Percentiles rank a stretch among this genome's conserved stretches.
Conservation (phyloP, 352 stramenopile genomes). For the Aphanomyces astaci region DNA sequence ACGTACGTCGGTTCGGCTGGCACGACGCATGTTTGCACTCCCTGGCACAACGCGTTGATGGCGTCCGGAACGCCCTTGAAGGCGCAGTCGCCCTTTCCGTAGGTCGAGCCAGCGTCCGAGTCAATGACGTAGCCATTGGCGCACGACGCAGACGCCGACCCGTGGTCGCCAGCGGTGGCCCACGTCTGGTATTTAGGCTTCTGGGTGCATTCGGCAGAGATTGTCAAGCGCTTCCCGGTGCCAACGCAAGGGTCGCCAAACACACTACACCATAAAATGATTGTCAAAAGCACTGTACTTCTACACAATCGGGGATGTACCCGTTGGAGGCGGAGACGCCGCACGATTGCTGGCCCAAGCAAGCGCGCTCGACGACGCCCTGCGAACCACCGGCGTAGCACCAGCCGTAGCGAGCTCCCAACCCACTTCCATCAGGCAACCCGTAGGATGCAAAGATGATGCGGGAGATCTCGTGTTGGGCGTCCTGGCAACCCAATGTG, state of each 20-base stretch:
- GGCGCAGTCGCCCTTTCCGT: background rate
- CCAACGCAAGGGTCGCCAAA: slow-evolving; percentile 14
- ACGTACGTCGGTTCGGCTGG: background rate
- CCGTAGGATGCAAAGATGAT: slow-evolving; percentile 21
- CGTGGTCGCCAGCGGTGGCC: background rate
- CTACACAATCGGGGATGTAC: too few species aligned
- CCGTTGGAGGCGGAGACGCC: slow-evolving; percentile 4
- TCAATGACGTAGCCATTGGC: slow-evolving; percentile 18
- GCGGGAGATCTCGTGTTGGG: slow-evolving; percentile 6
- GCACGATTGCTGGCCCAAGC: background rate
- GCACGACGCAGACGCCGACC: background rate
- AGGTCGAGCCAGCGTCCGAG: background rate
- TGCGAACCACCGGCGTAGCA: slow-evolving; percentile 10
- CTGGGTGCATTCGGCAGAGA: slow-evolving; percentile 14
- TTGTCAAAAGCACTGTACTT: too few species aligned
- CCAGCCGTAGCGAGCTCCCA: slow-evolving; percentile 9
- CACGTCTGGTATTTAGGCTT: slow-evolving; percentile 3
- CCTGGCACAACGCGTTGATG: slow-evolving; percentile 7
- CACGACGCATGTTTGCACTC: background rate
- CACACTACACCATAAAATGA: too few species aligned
- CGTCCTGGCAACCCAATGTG: background rate
- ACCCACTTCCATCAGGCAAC: background rate
- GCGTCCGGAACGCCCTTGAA: background rate
- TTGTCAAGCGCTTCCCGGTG: slow-evolving; percentile 4
- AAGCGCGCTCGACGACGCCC: background rate